Base-by-base conservation (phyloP, 768 basidiomycete species). In the Arthromyces matolae region DNA sequence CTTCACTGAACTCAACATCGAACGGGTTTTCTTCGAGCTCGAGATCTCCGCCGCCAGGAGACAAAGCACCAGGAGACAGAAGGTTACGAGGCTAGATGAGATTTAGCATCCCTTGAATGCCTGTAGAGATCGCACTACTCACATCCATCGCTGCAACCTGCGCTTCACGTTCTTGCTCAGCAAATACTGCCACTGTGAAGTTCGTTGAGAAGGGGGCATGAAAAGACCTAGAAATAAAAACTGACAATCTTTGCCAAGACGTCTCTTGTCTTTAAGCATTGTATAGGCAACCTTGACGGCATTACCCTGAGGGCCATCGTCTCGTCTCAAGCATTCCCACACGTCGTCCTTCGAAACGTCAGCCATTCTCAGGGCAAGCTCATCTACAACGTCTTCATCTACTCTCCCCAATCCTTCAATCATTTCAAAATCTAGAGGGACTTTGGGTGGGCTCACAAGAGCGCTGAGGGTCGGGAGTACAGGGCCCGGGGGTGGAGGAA, bases 271-370 rank as follows among this genome's bases (percentile, higher is more conserved):
- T 47, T 92, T 75, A 36, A 96, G 73, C 4, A 99, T 74, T 80
- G 93, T 83, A 66, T 98, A 99, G 0, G 95, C 93, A 6, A 99
- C 93, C 68, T 96, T 94, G 62, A 98, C 86, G 45, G 91, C 85
- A 62, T 97, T 96, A 31, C 93, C 90, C 51, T 86, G 83, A 33
- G 81, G 75, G 0, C 89, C 93, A 53, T 94, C 92, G 43, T 93
- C 86, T 55, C 83, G 71, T 50, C 86, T 78, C 52, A 97, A 66
- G 60, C 85, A 86, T 38, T 86, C 84, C 90, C 89, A 92, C 3
- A 98, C 80, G 53, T 93, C 91, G 2, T 92, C 86, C 65, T 83
- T 81, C 50, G 80, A 79, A 9, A 93, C 84, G 0, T 82, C 86
- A 0, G 77, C 67, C 72, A 98, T 84, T 49, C 83, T 76, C 14